Evolutionary conservation across 768 basidiomycete genomes (phyloP).

Genomic region (Saitozyma podzolica): DNA sequence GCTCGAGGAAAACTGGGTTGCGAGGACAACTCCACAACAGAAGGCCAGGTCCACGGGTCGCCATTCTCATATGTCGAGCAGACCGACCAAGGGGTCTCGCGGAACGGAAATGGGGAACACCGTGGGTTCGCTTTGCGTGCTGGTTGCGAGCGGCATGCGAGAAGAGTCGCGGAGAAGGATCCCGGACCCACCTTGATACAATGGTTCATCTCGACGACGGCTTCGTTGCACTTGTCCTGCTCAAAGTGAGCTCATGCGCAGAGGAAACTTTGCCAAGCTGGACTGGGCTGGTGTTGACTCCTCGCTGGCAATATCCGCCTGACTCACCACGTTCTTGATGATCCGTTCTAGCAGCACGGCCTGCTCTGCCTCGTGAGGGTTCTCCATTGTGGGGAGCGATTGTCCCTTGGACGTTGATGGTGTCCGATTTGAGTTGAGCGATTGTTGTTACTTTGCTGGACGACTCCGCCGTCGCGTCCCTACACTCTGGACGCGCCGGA

Average conservation of each 20-base stretch:
- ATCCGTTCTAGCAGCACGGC: slow-evolving; percentile 87
- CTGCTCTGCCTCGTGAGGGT: slow-evolving; percentile 90
- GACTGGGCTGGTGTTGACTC: not conserved
- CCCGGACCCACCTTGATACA: slow-evolving; percentile 68
- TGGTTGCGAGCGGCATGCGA: no score
- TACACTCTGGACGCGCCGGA: no score
- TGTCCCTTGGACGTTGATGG: not conserved
- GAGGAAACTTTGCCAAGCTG: not conserved
- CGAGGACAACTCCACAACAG: not conserved
- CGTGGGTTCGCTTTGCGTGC: no score
- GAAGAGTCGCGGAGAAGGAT: no score
- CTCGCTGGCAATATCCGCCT: not conserved
- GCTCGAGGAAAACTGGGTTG: not conserved
- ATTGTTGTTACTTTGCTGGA: not conserved
- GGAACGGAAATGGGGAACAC: no score
- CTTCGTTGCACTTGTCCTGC: slow-evolving; percentile 90
- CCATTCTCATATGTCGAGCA: no score
- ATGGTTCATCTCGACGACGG: slow-evolving; percentile 81
- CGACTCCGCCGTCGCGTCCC: no score
- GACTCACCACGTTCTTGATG: slow-evolving; percentile 78
- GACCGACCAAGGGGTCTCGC: no score
- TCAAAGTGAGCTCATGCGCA: slow-evolving; percentile 6
- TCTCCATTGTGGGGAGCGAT: slow-evolving; percentile 66
- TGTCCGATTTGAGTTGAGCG: not conserved
- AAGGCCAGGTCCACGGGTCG: not conserved